A percentile compares a stretch with the other conserved stretches of the same genome.
Conservation (phyloP, 257 asterid species). For the Knoxia roxburghii region DNA sequence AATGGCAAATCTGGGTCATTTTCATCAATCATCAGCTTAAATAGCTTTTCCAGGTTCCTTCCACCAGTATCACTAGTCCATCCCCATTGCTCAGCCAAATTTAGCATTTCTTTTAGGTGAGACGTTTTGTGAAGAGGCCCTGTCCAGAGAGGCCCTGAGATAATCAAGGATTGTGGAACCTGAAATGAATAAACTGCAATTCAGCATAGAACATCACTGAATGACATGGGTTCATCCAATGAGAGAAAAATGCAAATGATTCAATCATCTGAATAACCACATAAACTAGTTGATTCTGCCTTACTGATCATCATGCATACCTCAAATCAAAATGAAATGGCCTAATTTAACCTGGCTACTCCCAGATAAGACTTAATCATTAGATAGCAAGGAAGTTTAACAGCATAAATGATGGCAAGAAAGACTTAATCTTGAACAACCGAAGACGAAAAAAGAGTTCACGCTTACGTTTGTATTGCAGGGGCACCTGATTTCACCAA, state of each 20-base stretch:
- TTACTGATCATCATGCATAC: neutral
- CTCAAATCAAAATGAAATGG: neutral
- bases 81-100: conserved; percentile 79
- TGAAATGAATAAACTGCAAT: conserved; percentile 24
- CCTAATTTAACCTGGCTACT: no score
- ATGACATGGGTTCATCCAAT: neutral
- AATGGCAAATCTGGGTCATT: conserved; percentile 79
- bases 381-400: neutral
- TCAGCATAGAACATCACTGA: neutral
- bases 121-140: conserved; percentile 77
- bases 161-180: conserved; percentile 62
- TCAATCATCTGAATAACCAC: no score
- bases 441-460: conserved; percentile 2
- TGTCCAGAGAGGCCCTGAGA: conserved; percentile 95
- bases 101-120: conserved; percentile 50
- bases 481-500: conserved; percentile 58
- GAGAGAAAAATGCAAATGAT: neutral
- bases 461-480: conserved; percentile 52
- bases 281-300: neutral
- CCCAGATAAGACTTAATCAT: no score
- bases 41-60: conserved; percentile 48
- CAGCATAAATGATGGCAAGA: neutral
- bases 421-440: no score
- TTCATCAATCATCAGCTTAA: conserved; percentile 69
- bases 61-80: conserved; percentile 65